Base-by-base conservation (phyloP, 73 alveolate species). In the Paraurostyla sp. region DNA sequence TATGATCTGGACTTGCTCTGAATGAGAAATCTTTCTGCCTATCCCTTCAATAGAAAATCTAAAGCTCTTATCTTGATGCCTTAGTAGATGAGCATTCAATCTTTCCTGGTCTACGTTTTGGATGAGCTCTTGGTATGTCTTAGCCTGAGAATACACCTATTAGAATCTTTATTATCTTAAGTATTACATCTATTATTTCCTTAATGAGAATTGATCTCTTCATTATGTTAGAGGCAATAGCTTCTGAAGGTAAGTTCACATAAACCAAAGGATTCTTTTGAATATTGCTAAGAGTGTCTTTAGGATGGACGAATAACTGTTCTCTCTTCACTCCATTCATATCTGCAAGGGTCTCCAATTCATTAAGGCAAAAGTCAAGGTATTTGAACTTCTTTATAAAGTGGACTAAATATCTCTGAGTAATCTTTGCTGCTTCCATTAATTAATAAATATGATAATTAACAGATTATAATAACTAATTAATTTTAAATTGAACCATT, bases 21-120 rank as follows among this genome's bases (percentile, higher is more conserved):
- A 58, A 36, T 92, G 93, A 11, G 75, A 62, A 56, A 95, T 92
- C 68, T 90, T 97, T 78, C 85, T 63, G 23, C 96, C 95, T 38
- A 97, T 89, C 18, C 96, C 94, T 76, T 97, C 98, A 32, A 94
- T 86, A 63, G 85, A 94, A 48, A 93, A 91, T 65, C 94, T 94
- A 78, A 95, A 91, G 50, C 97, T 23, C 65, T 87, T 42, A 58
- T 48, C 71, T 52, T 75, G 35, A 68, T 69, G 45, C n/a, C n/a
- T n/a, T n/a, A n/a, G 80, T 35, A 35, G 71, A 15, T 35, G 45
- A 51, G 92, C 57, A 15, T 45, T 27, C 9, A 91, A 59, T 52
- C 50, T 84, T 0, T 43, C 89, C 41, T 58, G 29, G 43, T 91
- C 87, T 4, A 85, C 84, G 60, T 85, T 91, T 18, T 30, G 68